Base-by-base conservation (phyloP, 2,329 filamentous ascomycete genomes). In the Penicillium brasilianum region DNA sequence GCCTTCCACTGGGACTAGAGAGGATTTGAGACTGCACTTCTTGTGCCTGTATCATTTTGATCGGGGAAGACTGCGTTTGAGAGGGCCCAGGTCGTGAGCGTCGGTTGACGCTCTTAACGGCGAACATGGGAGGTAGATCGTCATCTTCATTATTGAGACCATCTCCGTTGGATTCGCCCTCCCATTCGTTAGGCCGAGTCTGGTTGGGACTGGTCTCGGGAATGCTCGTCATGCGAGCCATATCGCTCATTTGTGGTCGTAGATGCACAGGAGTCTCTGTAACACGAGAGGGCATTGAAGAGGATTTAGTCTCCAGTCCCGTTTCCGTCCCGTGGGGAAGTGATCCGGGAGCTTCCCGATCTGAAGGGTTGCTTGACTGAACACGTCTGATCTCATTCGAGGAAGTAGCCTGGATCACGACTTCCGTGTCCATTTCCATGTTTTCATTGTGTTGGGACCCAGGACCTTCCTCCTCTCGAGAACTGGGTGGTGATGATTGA, bases 221-320 rank as follows among this genome's bases (percentile, higher is more conserved):
- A 20, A 77, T 72, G 52, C 71, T 77, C 6, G 73, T 78, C 34
- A 73, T 67, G 25, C 69, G 70, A 39, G 72, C 62, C 41, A 72
- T 68, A 44, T 75, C 71, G 68, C 58, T 51, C 52, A 61, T 52
- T 56, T 69, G 34, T 59, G 62, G 44, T 13, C 62, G 66, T n/a
- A 65, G 68, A 28, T 73, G 71, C 46, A 77, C 64, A 20, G 78
- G 78, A 5, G 78, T 80, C 63, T 80, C 77, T 20, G 71, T 72
- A n/a, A 79, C 69, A 37, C 71, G 74, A 28, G 77, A 78, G 9
- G 72, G 74, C 70, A 78, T 74, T 11, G 76, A 78, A 6, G 76
- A 78, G 7, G 71, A 66, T 55, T 77, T 76, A 10, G 67, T 71
- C 20, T 55, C 66, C 25, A 34, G 28, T 41, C 66, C 67, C 9